These are phyloP conservation scores for Pseudisothecium myosuroides DNA, from an alignment of 225 moss, liverwort and hornwort species.

Conservation along the genomic window DNA sequence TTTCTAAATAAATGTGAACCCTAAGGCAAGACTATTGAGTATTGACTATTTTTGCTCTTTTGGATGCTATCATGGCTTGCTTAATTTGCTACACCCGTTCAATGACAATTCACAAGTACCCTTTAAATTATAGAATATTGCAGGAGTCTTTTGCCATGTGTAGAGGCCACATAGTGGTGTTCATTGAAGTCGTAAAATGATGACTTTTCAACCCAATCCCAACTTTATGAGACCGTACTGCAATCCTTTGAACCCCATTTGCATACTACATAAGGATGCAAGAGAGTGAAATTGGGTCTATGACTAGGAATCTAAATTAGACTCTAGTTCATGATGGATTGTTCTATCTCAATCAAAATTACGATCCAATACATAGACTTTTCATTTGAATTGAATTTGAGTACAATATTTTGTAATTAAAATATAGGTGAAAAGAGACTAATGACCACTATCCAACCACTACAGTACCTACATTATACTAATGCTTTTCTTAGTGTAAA, in stretches of 20 bases:
- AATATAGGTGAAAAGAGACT: background rate
- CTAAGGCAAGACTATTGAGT: rapidly evolving
- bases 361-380: too few species aligned
- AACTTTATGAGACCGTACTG: background rate
- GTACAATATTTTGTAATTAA: background rate
- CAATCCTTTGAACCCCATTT: background rate
- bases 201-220: background rate
- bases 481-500: background rate
- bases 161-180: background rate
- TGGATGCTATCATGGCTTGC: background rate
- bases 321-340: rapidly evolving
- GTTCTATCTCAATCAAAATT: background rate
- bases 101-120: background rate
- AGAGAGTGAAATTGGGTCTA: background rate
- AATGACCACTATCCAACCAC: too few species aligned
- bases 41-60: background rate
- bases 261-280: background rate
- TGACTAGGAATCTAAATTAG: background rate
- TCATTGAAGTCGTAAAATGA: background rate
- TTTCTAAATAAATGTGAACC: background rate
- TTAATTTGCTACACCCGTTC: rapidly evolving
- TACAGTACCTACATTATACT: too few species aligned
- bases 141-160: background rate
- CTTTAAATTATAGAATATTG: background rate
- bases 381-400: background rate